phyloP scores from a whole-genome alignment of 192 early-diverging fungal genomes.

The Backusella tuberculispora region DNA sequence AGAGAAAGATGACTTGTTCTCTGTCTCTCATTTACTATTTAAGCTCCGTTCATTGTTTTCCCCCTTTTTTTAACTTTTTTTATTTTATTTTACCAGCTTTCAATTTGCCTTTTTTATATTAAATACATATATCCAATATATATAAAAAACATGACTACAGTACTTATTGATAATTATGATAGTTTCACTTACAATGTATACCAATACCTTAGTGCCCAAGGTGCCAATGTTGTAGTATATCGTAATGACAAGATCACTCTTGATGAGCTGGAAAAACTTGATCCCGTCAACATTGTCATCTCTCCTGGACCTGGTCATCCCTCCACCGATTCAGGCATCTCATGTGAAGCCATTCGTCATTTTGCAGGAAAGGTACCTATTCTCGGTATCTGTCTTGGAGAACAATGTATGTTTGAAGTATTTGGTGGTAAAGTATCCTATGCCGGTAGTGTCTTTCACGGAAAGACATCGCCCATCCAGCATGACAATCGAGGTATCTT shows the following conservation, averaged over 20 bases:
- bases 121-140: background rate
- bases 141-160: constrained; percentile 57
- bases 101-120: background rate
- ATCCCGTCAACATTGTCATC: constrained; percentile 94
- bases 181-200: constrained; percentile 99
- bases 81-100: background rate
- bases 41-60: background rate
- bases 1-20: too few species aligned
- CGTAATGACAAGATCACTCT: constrained; percentile 94
- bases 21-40: too few species aligned
- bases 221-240: constrained; percentile 90
- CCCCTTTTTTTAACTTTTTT: constrained; percentile 19
- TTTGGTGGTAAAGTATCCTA: constrained; percentile 91
- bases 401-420: constrained; percentile 97
- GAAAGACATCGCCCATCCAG: constrained; percentile 88
- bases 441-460: constrained; percentile 97
- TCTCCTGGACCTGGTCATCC: constrained; percentile 98
- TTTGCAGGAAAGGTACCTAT: constrained; percentile 96
- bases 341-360: constrained; percentile 79
- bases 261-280: constrained; percentile 76
- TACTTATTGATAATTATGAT: constrained; percentile 99
- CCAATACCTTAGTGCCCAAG: constrained; percentile 89
- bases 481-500: constrained; percentile 94
- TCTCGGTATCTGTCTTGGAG: constrained; percentile 95
- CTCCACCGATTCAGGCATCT: constrained; percentile 86